phyloP scores from a whole-genome alignment of 208 protist species.

The Crithidia expoeki region DNA sequence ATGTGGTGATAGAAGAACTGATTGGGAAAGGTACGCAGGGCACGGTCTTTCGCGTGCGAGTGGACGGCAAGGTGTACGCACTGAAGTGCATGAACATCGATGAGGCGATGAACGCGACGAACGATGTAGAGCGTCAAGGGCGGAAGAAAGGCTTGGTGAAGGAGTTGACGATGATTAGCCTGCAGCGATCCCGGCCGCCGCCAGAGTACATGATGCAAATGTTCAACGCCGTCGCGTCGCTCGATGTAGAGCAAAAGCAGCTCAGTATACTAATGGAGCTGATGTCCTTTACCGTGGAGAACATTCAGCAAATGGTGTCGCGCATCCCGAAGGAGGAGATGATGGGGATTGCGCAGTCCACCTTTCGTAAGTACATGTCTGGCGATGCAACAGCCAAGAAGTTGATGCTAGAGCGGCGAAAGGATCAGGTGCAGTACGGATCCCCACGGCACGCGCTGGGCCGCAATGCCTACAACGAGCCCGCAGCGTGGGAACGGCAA shows the following conservation, averaged over 20 bases:
- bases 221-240: constrained; percentile 79
- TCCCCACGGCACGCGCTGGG: constrained; percentile 68
- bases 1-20: constrained; percentile 62
- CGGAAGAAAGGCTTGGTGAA: constrained; percentile 85
- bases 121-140: constrained; percentile 79
- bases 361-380: constrained; percentile 63
- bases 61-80: constrained; percentile 82
- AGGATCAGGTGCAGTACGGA: constrained; percentile 47
- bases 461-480: constrained; percentile 56
- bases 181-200: constrained; percentile 48
- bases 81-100: constrained; percentile 86
- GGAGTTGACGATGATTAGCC: constrained; percentile 85
- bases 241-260: constrained; percentile 60
- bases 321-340: constrained; percentile 71
- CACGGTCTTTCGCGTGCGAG: constrained; percentile 71
- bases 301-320: constrained; percentile 78
- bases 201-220: constrained; percentile 80
- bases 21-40: constrained; percentile 84
- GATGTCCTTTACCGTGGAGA: constrained; percentile 84
- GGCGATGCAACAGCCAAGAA: constrained; percentile 22
- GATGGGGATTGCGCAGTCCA: constrained; percentile 70
- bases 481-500: constrained; percentile 78
- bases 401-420: constrained; percentile 38
- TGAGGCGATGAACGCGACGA: constrained; percentile 70
- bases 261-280: constrained; percentile 87